A percentile compares a stretch with the other conserved stretches of the same genome.
phyloP scores from a whole-genome alignment of 1,284 basidiomycete species.

The Xerocomus minutiporus region DNA sequence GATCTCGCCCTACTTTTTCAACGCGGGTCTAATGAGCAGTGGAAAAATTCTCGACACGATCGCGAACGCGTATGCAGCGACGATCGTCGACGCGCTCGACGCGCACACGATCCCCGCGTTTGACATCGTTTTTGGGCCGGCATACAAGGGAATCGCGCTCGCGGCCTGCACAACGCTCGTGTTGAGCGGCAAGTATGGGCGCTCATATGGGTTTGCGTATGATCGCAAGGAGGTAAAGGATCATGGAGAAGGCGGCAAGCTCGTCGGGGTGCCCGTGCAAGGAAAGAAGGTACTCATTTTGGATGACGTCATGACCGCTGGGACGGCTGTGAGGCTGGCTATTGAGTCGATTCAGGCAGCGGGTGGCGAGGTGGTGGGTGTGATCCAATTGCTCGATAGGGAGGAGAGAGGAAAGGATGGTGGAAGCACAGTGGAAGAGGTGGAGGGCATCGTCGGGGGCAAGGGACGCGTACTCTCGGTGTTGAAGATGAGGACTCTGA shows the following conservation, averaged over 20 bases:
- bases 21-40: constrained; percentile 84
- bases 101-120: constrained; percentile 58
- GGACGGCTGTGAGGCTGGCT: constrained; percentile 84
- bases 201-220: constrained; percentile 81
- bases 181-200: constrained; percentile 62
- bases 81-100: constrained; percentile 52
- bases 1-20: constrained; percentile 95
- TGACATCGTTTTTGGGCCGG: constrained; percentile 93
- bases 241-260: constrained; percentile 93
- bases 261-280: constrained; percentile 82
- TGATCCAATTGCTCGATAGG: constrained; percentile 87
- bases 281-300: constrained; percentile 83
- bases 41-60: constrained; percentile 79
- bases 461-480: constrained; percentile 67
- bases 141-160: constrained; percentile 97
- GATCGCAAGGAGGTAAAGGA: constrained; percentile 96
- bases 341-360: constrained; percentile 66
- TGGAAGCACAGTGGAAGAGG: constrained; percentile 74
- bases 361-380: constrained; percentile 82
- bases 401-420: constrained; percentile 81
- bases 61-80: constrained; percentile 84
- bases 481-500: constrained; percentile 82
- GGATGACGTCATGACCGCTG: constrained; percentile 97
- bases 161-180: constrained; percentile 84
- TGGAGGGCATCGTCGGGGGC: constrained; percentile 73